These are phyloP conservation scores for Geranium brycei DNA, from an alignment of 345 rosid species.

Conservation along the genomic window DNA sequence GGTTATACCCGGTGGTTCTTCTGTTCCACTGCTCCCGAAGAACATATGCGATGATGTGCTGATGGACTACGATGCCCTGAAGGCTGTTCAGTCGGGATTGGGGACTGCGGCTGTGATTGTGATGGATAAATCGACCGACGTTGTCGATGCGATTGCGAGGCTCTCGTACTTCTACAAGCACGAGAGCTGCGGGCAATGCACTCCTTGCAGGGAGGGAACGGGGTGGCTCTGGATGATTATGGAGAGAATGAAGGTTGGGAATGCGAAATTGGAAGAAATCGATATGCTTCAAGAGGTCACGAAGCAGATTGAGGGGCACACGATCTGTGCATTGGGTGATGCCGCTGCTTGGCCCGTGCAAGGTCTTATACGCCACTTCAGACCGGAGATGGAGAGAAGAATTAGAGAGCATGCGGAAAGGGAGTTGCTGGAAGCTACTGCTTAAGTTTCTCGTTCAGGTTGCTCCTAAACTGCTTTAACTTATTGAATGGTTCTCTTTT, in stretches of 20 bases:
- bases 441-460: constrained; percentile 36
- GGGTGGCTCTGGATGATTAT: constrained; percentile 99
- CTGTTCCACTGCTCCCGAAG: constrained; percentile 83
- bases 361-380: constrained; percentile 88
- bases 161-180: constrained; percentile 97
- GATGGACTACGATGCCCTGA: constrained; percentile 96
- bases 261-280: constrained; percentile 92
- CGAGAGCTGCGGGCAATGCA: constrained; percentile 98
- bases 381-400: constrained; percentile 98
- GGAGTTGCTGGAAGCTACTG: constrained; percentile 85
- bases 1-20: constrained; percentile 87
- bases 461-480: constrained; percentile 1
- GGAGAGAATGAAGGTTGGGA: constrained; percentile 93
- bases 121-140: constrained; percentile 97
- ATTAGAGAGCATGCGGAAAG: constrained; percentile 75
- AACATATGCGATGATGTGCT: constrained; percentile 76
- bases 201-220: constrained; percentile 96
- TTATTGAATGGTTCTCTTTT: not conserved
- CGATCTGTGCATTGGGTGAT: constrained; percentile 97
- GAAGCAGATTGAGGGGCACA: constrained; percentile 96
- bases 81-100: constrained; percentile 85
- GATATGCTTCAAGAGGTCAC: constrained; percentile 99
- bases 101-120: constrained; percentile 97
- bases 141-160: constrained; percentile 96
- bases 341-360: constrained; percentile 99